Conservation (phyloP, 1,284 basidiomycete species). For the Trametes versicolor region DNA sequence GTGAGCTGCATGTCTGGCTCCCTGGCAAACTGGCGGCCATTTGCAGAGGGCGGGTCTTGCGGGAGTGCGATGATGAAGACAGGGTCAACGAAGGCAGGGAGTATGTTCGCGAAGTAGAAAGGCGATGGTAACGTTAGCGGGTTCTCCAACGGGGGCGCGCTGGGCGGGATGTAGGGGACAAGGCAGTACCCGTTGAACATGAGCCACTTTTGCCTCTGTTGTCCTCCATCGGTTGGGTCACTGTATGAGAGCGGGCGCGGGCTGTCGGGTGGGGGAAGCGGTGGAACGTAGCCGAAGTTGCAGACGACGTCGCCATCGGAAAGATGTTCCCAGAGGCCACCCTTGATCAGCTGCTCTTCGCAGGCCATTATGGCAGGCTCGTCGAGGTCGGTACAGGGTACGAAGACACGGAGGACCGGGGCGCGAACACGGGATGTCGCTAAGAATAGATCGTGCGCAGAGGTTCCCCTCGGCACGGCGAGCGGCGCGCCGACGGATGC, state of each 20-base stretch:
- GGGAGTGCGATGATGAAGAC: constrained; percentile 56
- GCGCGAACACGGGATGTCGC: constrained; percentile 73
- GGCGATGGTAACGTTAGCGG: constrained; percentile 73
- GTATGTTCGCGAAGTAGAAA: constrained; percentile 75
- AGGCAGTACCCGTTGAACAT: constrained; percentile 70
- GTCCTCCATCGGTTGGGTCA: constrained; percentile 14
- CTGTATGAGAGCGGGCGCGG: constrained; percentile 15
- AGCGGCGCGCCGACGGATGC: constrained; percentile 41
- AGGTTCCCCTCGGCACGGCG: constrained; percentile 41
- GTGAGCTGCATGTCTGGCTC: constrained; percentile 51
- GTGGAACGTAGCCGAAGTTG: constrained; percentile 76
- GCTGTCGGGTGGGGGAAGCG: constrained; percentile 34
- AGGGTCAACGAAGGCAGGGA: constrained; percentile 59
- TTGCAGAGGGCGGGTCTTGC: constrained; percentile 36
- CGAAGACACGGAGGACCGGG: constrained; percentile 77
- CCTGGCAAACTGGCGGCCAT: constrained; percentile 17
- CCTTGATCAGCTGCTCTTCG: constrained; percentile 69
- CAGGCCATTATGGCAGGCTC: constrained; percentile 61
- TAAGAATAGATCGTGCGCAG: constrained; percentile 68
- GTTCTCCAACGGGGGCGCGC: constrained; percentile 60
- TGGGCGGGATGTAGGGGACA: constrained; percentile 63
- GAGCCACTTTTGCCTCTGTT: constrained; percentile 60
- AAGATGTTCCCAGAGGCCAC: constrained; percentile 75
- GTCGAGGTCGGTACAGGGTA: constrained; percentile 69
- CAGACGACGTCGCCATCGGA: constrained; percentile 79